Percentiles rank a stretch among this genome's conserved stretches.
These are phyloP conservation scores for Trypanosoma conorhini DNA, from an alignment of 208 protist species.

Conservation along the genomic window DNA sequence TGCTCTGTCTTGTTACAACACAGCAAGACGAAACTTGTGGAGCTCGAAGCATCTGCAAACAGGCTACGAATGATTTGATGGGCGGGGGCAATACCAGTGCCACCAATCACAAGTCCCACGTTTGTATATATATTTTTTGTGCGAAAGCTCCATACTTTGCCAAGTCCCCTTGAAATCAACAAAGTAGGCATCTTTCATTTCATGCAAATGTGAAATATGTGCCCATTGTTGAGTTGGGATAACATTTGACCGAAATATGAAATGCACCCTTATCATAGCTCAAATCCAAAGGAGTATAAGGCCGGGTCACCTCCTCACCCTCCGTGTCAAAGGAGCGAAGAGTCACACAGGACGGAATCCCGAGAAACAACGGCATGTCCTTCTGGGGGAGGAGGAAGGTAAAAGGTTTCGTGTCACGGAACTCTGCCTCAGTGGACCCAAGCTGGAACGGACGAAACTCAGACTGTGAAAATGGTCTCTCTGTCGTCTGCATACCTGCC, in stretches of 20 bases:
- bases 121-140: slow-evolving; percentile 89
- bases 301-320: slow-evolving; percentile 87
- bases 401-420: slow-evolving; percentile 74
- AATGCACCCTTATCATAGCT: slow-evolving; percentile 77
- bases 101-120: slow-evolving; percentile 76
- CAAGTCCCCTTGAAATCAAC: too few species aligned
- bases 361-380: slow-evolving; percentile 56
- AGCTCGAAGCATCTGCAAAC: slow-evolving; percentile 43
- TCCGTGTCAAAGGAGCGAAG: slow-evolving; percentile 77
- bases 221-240: slow-evolving; percentile 91
- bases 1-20: too few species aligned
- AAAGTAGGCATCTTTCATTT: slow-evolving; percentile 89
- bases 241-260: slow-evolving; percentile 85
- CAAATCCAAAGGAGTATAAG: slow-evolving; percentile 85
- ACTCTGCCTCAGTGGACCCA: slow-evolving; percentile 43
- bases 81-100: slow-evolving; percentile 93
- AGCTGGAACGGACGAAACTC: slow-evolving; percentile 68
- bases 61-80: slow-evolving; percentile 87
- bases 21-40: too few species aligned
- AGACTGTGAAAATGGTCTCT: slow-evolving; percentile 57
- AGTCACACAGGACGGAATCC: slow-evolving; percentile 66
- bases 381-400: slow-evolving; percentile 38
- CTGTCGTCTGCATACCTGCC: slow-evolving; percentile 12
- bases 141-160: slow-evolving; percentile 51
- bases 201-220: slow-evolving; percentile 94